Percentiles rank a stretch among this genome's conserved stretches.
phyloP scores from a whole-genome alignment of 106 monocot species.

The Acorus calamus region DNA sequence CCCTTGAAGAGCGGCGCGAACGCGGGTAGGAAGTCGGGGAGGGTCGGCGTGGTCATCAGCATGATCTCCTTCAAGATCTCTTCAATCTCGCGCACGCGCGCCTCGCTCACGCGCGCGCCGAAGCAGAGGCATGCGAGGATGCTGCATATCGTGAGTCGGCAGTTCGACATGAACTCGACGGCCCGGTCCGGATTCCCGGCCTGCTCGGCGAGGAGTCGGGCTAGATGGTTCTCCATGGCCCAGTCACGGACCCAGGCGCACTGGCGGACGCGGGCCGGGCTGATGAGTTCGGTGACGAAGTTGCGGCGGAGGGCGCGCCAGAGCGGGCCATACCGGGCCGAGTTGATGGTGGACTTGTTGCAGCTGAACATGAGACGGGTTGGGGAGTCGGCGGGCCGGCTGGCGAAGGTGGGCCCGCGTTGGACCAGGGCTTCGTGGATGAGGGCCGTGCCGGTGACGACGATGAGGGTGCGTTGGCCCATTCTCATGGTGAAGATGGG shows the following conservation, averaged over 20 bases:
- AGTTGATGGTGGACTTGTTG: constrained; percentile 78
- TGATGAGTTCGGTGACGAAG: constrained; percentile 65
- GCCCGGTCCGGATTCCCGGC: constrained; percentile 3
- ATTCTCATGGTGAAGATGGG: constrained; percentile 84
- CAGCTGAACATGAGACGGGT: constrained; percentile 67
- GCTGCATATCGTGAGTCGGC: constrained; percentile 71
- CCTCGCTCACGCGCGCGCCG: constrained; percentile 50
- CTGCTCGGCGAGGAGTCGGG: constrained; percentile 32
- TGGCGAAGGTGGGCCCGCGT: constrained; percentile 60
- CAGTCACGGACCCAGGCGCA: constrained; percentile 76
- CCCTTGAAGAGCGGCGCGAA: constrained; percentile 52
- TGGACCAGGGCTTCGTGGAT: constrained; percentile 83
- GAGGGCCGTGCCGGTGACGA: constrained; percentile 60
- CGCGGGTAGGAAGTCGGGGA: constrained; percentile 70
- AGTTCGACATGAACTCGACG: constrained; percentile 43
- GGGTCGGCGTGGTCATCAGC: constrained; percentile 58
- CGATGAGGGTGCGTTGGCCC: constrained; percentile 72
- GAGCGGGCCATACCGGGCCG: constrained; percentile 71
- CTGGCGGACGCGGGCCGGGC: constrained; percentile 35
- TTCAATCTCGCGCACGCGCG: constrained; percentile 45
- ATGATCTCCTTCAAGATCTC: constrained; percentile 69
- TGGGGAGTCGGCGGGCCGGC: constrained; percentile 84
- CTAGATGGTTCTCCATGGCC: constrained; percentile 52
- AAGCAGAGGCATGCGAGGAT: constrained; percentile 83
- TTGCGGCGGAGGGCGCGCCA: constrained; percentile 83